Percentiles rank a stretch among this genome's conserved stretches.
Conservation (phyloP, 2,329 filamentous ascomycete genomes). For the Xylaria digitata region DNA sequence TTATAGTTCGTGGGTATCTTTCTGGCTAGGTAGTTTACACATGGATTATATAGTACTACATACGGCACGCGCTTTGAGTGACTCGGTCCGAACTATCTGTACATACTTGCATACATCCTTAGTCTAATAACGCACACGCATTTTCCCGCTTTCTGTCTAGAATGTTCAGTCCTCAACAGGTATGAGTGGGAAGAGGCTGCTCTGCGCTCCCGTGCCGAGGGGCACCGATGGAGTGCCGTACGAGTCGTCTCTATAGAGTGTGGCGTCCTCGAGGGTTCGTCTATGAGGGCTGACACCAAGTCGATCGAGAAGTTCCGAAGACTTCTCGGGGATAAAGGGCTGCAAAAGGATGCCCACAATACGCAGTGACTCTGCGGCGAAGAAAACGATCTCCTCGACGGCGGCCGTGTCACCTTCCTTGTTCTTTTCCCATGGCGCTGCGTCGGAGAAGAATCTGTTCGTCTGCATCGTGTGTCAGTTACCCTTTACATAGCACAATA, state of each 20-base stretch:
- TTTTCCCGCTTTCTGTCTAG: conserved; percentile 31
- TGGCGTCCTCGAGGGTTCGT: conserved; percentile 72
- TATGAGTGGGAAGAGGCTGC: conserved; percentile 65
- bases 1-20: conserved; percentile 21
- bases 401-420: conserved; percentile 52
- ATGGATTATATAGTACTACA: conserved; percentile 10
- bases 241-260: conserved; percentile 70
- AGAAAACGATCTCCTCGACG: conserved; percentile 73
- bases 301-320: conserved; percentile 76
- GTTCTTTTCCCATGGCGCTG: conserved; percentile 74
- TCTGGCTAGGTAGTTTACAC: conserved; percentile 17
- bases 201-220: conserved; percentile 53
- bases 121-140: background rate
- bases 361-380: conserved; percentile 79
- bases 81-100: background rate
- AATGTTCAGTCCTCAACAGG: conserved; percentile 54
- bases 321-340: conserved; percentile 88
- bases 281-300: conserved; percentile 75
- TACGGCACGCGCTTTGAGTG: background rate
- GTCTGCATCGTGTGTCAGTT: conserved; percentile 58
- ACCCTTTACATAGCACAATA: background rate
- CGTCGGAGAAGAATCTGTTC: conserved; percentile 73
- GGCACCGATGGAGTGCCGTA: conserved; percentile 70
- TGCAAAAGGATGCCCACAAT: conserved; percentile 86
- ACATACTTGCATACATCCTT: conserved; percentile 15